These are phyloP conservation scores for Leptodermis oblonga DNA, from an alignment of 257 asterid species.

Conservation along the genomic window DNA sequence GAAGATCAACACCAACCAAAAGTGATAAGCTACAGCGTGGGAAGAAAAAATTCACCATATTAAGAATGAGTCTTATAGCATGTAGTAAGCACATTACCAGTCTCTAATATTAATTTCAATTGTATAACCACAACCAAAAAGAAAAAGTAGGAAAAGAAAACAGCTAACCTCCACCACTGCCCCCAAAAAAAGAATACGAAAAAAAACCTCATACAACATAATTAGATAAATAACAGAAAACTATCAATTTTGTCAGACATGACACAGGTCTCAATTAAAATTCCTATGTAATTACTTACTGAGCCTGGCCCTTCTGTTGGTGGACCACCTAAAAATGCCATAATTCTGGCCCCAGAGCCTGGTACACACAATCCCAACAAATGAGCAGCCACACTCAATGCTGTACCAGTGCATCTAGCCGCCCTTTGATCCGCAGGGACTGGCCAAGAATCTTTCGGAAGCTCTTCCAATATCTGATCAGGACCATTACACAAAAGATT, in stretches of 20 bases:
- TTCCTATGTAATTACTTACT: slow-evolving; percentile 43
- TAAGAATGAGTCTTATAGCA: neutral
- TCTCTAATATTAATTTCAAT: neutral
- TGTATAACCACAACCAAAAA: neutral
- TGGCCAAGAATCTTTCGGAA: slow-evolving; percentile 98
- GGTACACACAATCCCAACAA: slow-evolving; percentile 93
- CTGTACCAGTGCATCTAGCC: slow-evolving; percentile 91
- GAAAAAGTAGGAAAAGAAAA: neutral
- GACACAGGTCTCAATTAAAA: slow-evolving; percentile 7
- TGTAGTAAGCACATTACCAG: neutral
- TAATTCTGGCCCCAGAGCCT: slow-evolving; percentile 93
- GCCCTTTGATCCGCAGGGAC: slow-evolving; percentile 85
- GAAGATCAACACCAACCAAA: neutral
- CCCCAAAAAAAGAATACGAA: neutral
- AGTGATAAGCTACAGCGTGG: neutral
- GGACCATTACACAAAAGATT: neutral
- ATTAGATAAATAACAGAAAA: neutral
- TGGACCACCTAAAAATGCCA: slow-evolving; percentile 97
- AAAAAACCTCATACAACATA: neutral
- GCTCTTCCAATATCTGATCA: slow-evolving; percentile 88
- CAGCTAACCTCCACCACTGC: neutral
- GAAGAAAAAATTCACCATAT: neutral
- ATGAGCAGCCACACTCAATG: slow-evolving; percentile 91
- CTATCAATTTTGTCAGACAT: neutral
- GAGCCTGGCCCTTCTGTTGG: slow-evolving; percentile 92